A percentile compares a stretch with the other conserved stretches of the same genome.
These are phyloP conservation scores for Trichothecium sympodiale DNA, from an alignment of 2,329 filamentous ascomycete genomes.

Conservation along the genomic window DNA sequence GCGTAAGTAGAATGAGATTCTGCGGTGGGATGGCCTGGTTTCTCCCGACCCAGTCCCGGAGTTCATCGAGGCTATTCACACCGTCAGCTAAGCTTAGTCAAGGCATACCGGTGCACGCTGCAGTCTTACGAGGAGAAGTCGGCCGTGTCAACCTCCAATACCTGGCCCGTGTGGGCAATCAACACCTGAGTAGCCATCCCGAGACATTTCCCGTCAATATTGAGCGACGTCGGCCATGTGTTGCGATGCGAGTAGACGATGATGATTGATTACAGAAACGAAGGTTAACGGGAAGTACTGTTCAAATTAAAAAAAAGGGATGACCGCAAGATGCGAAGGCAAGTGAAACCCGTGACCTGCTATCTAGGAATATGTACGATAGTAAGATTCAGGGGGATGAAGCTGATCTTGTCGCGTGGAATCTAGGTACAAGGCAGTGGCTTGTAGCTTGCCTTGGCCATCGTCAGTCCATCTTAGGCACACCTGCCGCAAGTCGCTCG, in stretches of 20 bases:
- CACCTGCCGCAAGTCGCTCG: too few species aligned
- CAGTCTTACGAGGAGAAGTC: constrained; percentile 58
- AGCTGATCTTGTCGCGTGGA: too few species aligned
- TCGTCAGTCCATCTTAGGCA: too few species aligned
- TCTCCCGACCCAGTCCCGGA: constrained; percentile 70
- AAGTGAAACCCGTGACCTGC: too few species aligned
- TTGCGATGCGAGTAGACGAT: constrained; percentile 5
- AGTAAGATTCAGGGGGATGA: background rate
- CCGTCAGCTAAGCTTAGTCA: constrained; percentile 9
- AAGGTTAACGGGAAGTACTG: too few species aligned
- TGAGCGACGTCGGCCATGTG: constrained; percentile 8
- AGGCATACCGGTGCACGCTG: background rate
- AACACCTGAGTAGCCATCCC: constrained; percentile 84
- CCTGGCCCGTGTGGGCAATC: constrained; percentile 86
- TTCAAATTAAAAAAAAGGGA: too few species aligned
- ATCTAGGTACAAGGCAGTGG: too few species aligned
- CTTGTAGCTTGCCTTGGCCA: too few species aligned
- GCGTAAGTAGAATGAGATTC: constrained; percentile 79
- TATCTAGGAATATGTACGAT: background rate
- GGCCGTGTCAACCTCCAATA: constrained; percentile 66
- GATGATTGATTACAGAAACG: too few species aligned
- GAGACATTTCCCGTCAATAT: constrained; percentile 35
- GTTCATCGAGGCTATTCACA: constrained; percentile 61
- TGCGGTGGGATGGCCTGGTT: constrained; percentile 63
- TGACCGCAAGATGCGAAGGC: too few species aligned